Percentiles rank a stretch among this genome's conserved stretches.
phyloP scores from a whole-genome alignment of 441 rosid species.

The Pelargonium citronellum region DNA sequence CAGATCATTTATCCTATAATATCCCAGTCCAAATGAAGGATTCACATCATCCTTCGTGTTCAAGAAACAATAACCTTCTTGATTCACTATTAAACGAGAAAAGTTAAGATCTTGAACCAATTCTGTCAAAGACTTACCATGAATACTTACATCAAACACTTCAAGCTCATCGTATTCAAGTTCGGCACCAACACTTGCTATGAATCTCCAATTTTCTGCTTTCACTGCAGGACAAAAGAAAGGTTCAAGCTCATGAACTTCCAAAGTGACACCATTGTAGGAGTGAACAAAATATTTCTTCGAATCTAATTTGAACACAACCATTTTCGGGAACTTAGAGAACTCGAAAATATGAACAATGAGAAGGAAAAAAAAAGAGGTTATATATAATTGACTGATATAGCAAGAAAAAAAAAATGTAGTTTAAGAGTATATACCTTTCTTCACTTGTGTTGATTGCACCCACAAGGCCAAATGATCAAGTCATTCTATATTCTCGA shows the following conservation, averaged over 20 bases:
- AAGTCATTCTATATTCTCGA: no score
- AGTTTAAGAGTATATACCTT: not conserved
- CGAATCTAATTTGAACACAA: not conserved
- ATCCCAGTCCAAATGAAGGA: not conserved
- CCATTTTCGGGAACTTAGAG: not conserved
- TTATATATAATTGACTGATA: not conserved
- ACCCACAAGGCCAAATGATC: no score
- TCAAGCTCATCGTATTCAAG: conserved; percentile 1
- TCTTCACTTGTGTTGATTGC: not conserved
- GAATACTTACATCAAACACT: not conserved
- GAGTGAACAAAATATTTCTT: not conserved
- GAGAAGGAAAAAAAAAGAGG: not conserved
- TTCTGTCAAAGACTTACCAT: not conserved
- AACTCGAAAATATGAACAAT: not conserved
- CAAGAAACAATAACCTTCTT: not conserved
- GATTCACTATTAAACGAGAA: not conserved
- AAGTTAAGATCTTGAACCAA: not conserved
- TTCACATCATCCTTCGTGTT: not conserved
- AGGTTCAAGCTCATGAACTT: not conserved
- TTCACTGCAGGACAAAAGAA: not conserved
- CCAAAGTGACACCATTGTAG: not conserved
- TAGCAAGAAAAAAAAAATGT: not conserved
- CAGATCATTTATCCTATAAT: conserved; percentile 3
- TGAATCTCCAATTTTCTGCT: not conserved
- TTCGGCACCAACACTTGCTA: not conserved